Evolutionary conservation across 2,329 filamentous ascomycete species (phyloP).

Genomic region (Niveomyces coronatus): DNA sequence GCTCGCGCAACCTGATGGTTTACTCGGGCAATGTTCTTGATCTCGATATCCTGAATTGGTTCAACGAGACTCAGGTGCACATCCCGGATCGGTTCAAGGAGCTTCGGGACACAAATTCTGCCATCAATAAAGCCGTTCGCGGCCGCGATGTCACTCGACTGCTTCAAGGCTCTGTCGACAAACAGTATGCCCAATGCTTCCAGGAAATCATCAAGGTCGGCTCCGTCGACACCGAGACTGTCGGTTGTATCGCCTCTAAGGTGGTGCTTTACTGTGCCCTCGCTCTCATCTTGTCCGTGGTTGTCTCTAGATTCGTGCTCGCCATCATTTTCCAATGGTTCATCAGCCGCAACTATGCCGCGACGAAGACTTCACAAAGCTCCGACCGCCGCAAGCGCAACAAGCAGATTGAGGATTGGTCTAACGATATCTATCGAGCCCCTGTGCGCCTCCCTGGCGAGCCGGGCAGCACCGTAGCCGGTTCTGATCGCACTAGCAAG

Average conservation of each 20-base stretch:
- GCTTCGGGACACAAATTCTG: constrained; percentile 56
- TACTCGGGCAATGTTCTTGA: constrained; percentile 93
- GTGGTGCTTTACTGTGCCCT: constrained; percentile 93
- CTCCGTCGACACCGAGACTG: constrained; percentile 87
- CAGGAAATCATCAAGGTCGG: constrained; percentile 93
- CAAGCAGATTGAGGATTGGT: constrained; percentile 95
- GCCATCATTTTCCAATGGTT: constrained; percentile 96
- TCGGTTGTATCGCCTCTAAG: constrained; percentile 94
- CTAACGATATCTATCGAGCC: constrained; percentile 91
- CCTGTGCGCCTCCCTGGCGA: constrained; percentile 73
- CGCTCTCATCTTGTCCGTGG: constrained; percentile 83
- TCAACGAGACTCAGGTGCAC: constrained; percentile 69
- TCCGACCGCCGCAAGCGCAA: constrained; percentile 75
- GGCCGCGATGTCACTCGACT: constrained; percentile 84
- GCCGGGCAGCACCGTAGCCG: constrained; percentile 49
- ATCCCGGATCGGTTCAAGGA: constrained; percentile 71
- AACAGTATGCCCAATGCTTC: constrained; percentile 75
- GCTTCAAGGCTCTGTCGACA: constrained; percentile 71
- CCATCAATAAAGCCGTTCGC: constrained; percentile 52
- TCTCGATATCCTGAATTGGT: constrained; percentile 79
- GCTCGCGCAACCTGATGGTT: constrained; percentile 78
- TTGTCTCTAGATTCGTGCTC: constrained; percentile 75
- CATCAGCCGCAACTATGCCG: constrained; percentile 74
- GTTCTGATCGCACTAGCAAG: constrained; percentile 64
- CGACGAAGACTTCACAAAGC: constrained; percentile 73